phyloP scores from a whole-genome alignment of 2,329 filamentous ascomycete genomes.

The Mollisia scopiformis region DNA sequence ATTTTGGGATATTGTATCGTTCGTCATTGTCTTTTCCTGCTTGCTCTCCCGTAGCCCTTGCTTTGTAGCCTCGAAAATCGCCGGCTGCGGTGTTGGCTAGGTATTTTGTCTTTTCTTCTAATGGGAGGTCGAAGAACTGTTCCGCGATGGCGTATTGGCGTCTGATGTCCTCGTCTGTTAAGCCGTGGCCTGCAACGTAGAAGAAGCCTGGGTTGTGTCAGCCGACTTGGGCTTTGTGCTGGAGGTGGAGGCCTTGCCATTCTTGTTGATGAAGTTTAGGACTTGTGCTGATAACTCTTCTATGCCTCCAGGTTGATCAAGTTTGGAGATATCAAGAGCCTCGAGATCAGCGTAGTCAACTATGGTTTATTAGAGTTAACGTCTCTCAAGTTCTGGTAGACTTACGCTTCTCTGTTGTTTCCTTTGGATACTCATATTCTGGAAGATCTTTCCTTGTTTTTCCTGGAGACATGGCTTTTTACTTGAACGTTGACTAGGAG shows the following conservation, averaged over 20 bases:
- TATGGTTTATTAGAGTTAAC: neutral
- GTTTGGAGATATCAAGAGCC: conserved; percentile 52
- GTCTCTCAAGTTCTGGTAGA: neutral
- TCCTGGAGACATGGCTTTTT: neutral
- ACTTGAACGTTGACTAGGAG: neutral
- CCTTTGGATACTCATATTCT: conserved; percentile 9
- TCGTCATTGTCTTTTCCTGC: conserved; percentile 51
- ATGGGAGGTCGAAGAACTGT: conserved; percentile 56
- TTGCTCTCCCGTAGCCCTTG: conserved; percentile 21
- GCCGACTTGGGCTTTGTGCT: neutral
- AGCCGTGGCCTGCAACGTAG: conserved; percentile 62
- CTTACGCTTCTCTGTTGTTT: conserved; percentile 15
- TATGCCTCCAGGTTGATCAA: conserved; percentile 51
- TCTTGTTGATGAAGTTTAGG: conserved; percentile 46
- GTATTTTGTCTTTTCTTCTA: conserved; percentile 61
- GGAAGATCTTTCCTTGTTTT: neutral
- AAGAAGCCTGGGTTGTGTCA: conserved; percentile 52
- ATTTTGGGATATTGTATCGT: conserved; percentile 62
- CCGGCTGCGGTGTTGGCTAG: conserved; percentile 47
- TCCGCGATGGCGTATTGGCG: conserved; percentile 61
- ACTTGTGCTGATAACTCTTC: conserved; percentile 52
- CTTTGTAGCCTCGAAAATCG: conserved; percentile 58
- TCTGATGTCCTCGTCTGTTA: conserved; percentile 59
- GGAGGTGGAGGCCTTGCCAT: conserved; percentile 15
- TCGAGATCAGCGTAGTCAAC: conserved; percentile 52